These are phyloP conservation scores for Helotiales sp. DNA, from an alignment of 2,329 filamentous ascomycete genomes.

Conservation along the genomic window DNA sequence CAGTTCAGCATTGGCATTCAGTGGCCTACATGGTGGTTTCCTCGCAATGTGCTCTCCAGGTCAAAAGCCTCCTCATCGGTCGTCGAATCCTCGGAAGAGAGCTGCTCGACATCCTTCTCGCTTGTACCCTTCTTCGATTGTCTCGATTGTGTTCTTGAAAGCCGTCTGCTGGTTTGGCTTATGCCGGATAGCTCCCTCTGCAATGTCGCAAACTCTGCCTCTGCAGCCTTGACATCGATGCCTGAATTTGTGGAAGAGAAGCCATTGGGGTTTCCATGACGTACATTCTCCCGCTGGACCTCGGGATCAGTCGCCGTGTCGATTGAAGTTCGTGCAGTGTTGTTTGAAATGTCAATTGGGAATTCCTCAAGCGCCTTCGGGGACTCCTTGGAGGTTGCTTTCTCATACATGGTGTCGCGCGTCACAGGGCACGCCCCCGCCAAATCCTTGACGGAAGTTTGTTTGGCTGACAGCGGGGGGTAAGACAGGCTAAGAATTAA, in stretches of 20 bases:
- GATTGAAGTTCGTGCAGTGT: conserved; percentile 26
- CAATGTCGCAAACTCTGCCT: conserved; percentile 73
- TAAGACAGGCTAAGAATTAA: neutral
- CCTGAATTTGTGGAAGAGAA: conserved; percentile 49
- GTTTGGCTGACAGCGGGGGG: neutral
- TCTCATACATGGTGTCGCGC: conserved; percentile 19
- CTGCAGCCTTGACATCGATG: conserved; percentile 65
- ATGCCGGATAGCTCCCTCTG: conserved; percentile 63
- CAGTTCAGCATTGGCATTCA: neutral
- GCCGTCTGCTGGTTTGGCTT: conserved; percentile 57
- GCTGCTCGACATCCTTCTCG: conserved; percentile 63
- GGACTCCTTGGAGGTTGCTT: conserved; percentile 19
- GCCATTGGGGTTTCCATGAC: conserved; percentile 53
- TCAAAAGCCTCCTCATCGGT: conserved; percentile 67
- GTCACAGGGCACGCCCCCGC: conserved; percentile 16
- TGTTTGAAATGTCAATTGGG: conserved; percentile 17
- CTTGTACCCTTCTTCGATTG: conserved; percentile 37
- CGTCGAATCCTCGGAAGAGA: conserved; percentile 45
- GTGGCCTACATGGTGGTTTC: conserved; percentile 58
- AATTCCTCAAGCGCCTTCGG: conserved; percentile 26
- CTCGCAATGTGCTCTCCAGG: conserved; percentile 74
- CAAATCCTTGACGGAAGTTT: conserved; percentile 1
- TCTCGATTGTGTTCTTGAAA: conserved; percentile 53
- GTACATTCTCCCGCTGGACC: conserved; percentile 34
- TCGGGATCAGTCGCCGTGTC: conserved; percentile 50